phyloP scores from a whole-genome alignment of 2,329 filamentous ascomycete genomes.

The Colletotrichum cuscutae region DNA sequence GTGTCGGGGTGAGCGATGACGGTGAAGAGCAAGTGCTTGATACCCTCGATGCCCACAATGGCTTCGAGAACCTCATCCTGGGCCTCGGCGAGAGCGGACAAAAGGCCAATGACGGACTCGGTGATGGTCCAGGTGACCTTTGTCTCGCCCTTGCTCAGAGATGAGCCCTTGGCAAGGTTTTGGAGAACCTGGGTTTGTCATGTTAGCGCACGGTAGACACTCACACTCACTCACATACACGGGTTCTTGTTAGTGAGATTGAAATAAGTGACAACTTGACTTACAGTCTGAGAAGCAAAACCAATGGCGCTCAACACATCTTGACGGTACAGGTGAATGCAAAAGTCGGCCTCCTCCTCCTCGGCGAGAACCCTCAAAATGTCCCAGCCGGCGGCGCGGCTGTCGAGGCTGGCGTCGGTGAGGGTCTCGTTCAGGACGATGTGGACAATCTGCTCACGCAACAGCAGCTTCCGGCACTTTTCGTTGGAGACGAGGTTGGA shows the following conservation, averaged over 20 bases:
- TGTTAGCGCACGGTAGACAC: constrained; percentile 12
- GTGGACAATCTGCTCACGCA: constrained; percentile 74
- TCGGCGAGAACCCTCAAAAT: constrained; percentile 70
- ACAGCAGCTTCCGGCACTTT: constrained; percentile 71
- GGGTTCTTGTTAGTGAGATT: constrained; percentile 3
- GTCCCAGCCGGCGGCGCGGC: constrained; percentile 74
- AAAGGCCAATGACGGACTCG: constrained; percentile 62
- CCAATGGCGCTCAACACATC: constrained; percentile 71
- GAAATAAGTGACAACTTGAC: constrained; percentile 35
- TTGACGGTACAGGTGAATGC: constrained; percentile 70
- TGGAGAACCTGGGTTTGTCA: constrained; percentile 50
- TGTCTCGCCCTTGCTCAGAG: constrained; percentile 64
- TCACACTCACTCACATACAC: neutral
- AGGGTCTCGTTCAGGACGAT: constrained; percentile 72
- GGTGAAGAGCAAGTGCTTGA: constrained; percentile 65
- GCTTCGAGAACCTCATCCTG: constrained; percentile 69
- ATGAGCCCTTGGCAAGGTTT: constrained; percentile 52
- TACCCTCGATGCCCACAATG: constrained; percentile 59
- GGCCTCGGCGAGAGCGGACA: constrained; percentile 66
- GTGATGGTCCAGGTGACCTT: constrained; percentile 64
- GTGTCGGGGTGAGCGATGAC: constrained; percentile 59
- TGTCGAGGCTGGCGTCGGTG: constrained; percentile 71
- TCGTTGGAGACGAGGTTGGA: constrained; percentile 71
- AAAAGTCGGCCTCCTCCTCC: constrained; percentile 75
- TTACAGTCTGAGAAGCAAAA: constrained; percentile 63